phyloP scores from a whole-genome alignment of 352 stramenopile species.

The Globisporangium cylindrosporum region DNA sequence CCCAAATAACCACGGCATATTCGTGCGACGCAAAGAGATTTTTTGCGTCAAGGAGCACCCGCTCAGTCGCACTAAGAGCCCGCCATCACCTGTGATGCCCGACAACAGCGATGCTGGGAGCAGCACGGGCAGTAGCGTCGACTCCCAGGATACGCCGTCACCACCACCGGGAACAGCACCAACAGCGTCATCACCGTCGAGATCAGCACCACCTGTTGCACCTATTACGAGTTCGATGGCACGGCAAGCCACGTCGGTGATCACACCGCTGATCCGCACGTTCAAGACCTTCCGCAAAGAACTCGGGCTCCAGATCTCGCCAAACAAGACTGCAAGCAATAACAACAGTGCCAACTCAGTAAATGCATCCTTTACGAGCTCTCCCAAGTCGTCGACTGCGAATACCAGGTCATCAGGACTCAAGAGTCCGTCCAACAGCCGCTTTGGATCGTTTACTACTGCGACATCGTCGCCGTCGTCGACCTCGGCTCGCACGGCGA shows the following conservation, averaged over 20 bases:
- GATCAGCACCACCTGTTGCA: background rate
- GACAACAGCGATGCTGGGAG: slow-evolving; percentile 41
- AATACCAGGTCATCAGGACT: slow-evolving; percentile 13
- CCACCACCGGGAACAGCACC: background rate
- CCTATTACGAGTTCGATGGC: slow-evolving; percentile 2
- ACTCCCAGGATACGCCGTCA: slow-evolving; percentile 18
- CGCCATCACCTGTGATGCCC: slow-evolving; percentile 37
- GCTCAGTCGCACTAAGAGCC: slow-evolving; percentile 28
- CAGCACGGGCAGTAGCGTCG: slow-evolving; percentile 33
- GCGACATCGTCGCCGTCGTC: background rate
- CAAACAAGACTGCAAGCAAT: slow-evolving; percentile 9
- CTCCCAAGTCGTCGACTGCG: slow-evolving; percentile 3
- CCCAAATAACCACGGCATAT: slow-evolving; percentile 45
- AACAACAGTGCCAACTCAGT: background rate
- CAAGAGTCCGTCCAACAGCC: slow-evolving; percentile 7
- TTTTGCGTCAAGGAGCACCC: slow-evolving; percentile 45
- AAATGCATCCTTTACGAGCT: background rate
- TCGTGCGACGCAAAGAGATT: slow-evolving; percentile 61
- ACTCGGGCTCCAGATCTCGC: slow-evolving; percentile 25
- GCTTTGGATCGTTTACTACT: slow-evolving; percentile 12
- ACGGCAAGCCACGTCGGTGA: slow-evolving; percentile 12
- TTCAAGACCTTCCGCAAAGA: slow-evolving; percentile 67
- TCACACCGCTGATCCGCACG: slow-evolving; percentile 40
- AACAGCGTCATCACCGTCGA: background rate
- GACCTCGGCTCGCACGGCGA: slow-evolving; percentile 13